Conservation (phyloP, 768 basidiomycete genomes). For the Lanmaoa rubissima region DNA sequence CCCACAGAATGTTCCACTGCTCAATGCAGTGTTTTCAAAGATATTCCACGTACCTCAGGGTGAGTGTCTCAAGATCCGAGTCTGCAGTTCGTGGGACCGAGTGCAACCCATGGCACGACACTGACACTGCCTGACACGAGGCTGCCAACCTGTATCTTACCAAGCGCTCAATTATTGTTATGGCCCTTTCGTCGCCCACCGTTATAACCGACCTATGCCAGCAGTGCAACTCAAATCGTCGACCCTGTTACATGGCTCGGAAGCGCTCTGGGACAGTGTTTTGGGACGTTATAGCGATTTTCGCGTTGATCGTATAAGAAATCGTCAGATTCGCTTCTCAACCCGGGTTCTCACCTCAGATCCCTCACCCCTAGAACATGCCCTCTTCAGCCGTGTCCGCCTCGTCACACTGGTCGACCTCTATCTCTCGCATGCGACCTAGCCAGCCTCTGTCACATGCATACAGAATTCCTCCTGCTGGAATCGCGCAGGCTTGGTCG, state of each 20-base stretch:
- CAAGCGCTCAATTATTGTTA: not conserved
- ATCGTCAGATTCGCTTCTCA: not conserved
- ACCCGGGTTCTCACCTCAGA: not conserved
- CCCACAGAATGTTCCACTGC: not conserved
- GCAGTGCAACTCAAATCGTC: not conserved
- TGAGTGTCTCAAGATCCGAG: not conserved
- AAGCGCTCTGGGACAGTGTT: too few species aligned
- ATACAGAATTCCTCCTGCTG: not conserved
- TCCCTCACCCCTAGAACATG: slow-evolving; percentile 2
- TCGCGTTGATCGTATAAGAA: not conserved
- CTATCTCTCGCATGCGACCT: not conserved
- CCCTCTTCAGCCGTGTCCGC: not conserved
- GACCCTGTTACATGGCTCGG: not conserved
- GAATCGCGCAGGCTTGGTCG: not conserved
- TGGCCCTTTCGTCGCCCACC: not conserved
- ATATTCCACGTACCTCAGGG: not conserved
- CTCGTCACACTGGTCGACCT: not conserved
- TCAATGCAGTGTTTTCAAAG: not conserved
- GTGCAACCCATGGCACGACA: not conserved
- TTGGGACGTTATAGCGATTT: not conserved
- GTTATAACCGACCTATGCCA: not conserved
- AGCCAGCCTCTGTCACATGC: too few species aligned
- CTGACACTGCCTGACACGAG: not conserved
- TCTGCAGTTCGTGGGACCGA: not conserved
- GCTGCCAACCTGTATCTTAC: slow-evolving; percentile 1